These are phyloP conservation scores for Candida gigantensis DNA, from an alignment of 1,139 yeast genomes.

Conservation along the genomic window DNA sequence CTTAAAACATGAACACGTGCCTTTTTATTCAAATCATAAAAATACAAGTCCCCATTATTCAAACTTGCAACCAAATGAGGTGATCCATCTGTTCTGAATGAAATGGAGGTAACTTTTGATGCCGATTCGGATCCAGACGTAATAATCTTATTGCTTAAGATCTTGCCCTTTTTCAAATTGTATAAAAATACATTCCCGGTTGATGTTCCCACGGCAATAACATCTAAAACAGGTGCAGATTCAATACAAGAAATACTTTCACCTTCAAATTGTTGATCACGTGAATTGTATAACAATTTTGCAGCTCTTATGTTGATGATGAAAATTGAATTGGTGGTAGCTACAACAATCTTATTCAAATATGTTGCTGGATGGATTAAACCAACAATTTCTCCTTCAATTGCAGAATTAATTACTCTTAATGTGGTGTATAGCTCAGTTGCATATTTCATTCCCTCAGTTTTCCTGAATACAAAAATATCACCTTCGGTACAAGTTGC, in stretches of 20 bases:
- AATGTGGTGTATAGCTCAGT: constrained; percentile 69
- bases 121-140: constrained; percentile 53
- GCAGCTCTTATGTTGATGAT: constrained; percentile 79
- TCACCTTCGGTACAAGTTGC: constrained; percentile 54
- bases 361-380: constrained; percentile 88
- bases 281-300: constrained; percentile 64
- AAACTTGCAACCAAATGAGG: constrained; percentile 83
- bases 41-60: constrained; percentile 77
- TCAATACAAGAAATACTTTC: constrained; percentile 64
- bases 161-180: constrained; percentile 67
- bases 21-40: constrained; percentile 76
- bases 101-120: constrained; percentile 62
- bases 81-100: constrained; percentile 91
- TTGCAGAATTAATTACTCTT: constrained; percentile 46
- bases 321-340: constrained; percentile 61
- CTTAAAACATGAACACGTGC: constrained; percentile 75
- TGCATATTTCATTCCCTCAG: constrained; percentile 49
- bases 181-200: constrained; percentile 67
- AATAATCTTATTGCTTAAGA: constrained; percentile 54
- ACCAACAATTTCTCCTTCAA: constrained; percentile 71
- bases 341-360: constrained; percentile 82
- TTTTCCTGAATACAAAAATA: constrained; percentile 65
- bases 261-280: constrained; percentile 17
- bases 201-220: constrained; percentile 75
- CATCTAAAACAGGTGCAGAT: constrained; percentile 83